Evolutionary conservation across 495 filamentous ascomycete species (phyloP), one percentile per base, ranked within the genome.

Genomic region (Penicillium soppii): DNA sequence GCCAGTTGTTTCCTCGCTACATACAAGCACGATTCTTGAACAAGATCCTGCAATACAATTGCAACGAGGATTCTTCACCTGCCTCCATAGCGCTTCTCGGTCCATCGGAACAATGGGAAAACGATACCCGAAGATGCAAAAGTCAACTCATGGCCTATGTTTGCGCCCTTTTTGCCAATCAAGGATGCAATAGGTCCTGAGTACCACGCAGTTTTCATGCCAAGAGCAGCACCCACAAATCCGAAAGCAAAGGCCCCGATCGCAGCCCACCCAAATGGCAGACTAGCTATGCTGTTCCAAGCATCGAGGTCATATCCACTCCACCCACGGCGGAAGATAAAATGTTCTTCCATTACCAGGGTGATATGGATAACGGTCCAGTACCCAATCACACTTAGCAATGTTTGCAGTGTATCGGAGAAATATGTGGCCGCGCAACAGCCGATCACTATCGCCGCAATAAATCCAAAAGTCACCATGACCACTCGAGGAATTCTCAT

Each of bases 331-430:
- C 79, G 80, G 73, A 84, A 90, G 54, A 89, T 49, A 65, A 88
- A 81, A 71, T 91, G 87, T 55, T 90, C 87, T 15, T 78, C 71
- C 17, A 88, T 64, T 2, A 82, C 67, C 37, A 90, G 74, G 32
- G 78, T 82, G 54, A 82, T 76, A 65, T 90, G 90, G 53, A 90
- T 88, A 13, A 86, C 81, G 2, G 88, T 78, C 86, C 87, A 91
- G 68, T 90, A 90, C 12, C 82, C 62, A 16, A 66, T 66, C 22
- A 63, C 62, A 39, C 59, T 66, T 1, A 66, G 49, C n/a, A 66
- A 50, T 0, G 62, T 66, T 41, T 60, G 47, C 33, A 66, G 29
- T 12, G 62, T 56, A 36, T 59, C 59, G 26, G 58, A 33, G 15
- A 66, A 66, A 40, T 63, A 63, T 27, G 19, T 50, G 7, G 62